Conservation (phyloP, 1,284 basidiomycete species). For the Xanthoconium separans region DNA sequence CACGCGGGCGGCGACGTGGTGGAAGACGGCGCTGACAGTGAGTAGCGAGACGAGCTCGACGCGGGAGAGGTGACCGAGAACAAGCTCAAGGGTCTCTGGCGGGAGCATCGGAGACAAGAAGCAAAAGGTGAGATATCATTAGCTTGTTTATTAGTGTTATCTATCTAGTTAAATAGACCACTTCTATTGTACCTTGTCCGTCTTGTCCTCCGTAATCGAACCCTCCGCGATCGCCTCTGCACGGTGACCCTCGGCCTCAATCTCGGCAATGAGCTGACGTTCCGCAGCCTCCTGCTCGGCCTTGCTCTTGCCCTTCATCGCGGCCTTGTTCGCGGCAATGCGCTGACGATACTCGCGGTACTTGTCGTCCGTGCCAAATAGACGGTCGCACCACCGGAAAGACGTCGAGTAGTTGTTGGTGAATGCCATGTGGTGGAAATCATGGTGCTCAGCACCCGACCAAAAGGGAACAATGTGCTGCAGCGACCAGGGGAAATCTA, state of each 20-base stretch:
- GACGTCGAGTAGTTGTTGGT: slow-evolving; percentile 89
- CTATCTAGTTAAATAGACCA: neutral
- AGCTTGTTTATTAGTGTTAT: neutral
- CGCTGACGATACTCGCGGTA: slow-evolving; percentile 76
- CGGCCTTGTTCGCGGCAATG: slow-evolving; percentile 51
- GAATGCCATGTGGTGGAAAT: slow-evolving; percentile 94
- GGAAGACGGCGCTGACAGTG: slow-evolving; percentile 37
- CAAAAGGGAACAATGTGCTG: slow-evolving; percentile 95
- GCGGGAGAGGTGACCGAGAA: slow-evolving; percentile 37
- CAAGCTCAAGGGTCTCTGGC: slow-evolving; percentile 49
- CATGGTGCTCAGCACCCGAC: slow-evolving; percentile 98
- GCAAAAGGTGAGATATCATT: too few relatives aligned
- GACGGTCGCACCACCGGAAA: slow-evolving; percentile 89
- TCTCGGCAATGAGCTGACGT: slow-evolving; percentile 56
- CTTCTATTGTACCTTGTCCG: slow-evolving; percentile 27
- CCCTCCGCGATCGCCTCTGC: slow-evolving; percentile 60
- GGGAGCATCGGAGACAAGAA: slow-evolving; percentile 36
- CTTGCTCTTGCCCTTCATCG: slow-evolving; percentile 51
- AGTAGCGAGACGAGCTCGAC: slow-evolving; percentile 29
- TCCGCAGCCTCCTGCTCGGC: slow-evolving; percentile 57
- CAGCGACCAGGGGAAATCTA: slow-evolving; percentile 97
- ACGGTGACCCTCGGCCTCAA: slow-evolving; percentile 68
- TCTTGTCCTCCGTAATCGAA: slow-evolving; percentile 6
- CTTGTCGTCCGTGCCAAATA: slow-evolving; percentile 85
- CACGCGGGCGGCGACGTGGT: slow-evolving; percentile 39